These are phyloP conservation scores for Trichoderma endophyticum DNA, from an alignment of 2,329 filamentous ascomycete genomes.

Conservation along the genomic window DNA sequence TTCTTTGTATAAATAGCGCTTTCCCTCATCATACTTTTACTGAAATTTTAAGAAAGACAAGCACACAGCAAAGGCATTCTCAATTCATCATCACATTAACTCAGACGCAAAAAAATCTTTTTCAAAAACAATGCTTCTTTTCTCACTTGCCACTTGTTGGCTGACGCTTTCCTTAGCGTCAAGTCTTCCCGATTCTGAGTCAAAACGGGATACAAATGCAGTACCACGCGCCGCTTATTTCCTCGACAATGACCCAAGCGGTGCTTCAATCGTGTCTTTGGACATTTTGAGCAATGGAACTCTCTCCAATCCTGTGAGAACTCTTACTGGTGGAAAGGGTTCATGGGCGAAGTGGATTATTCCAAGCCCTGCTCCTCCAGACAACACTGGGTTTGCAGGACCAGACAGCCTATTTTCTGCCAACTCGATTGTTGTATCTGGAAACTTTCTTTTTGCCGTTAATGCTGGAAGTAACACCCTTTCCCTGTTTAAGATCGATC, in stretches of 20 bases:
- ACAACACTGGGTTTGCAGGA: background rate
- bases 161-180: background rate
- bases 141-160: background rate
- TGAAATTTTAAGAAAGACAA: background rate
- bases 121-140: background rate
- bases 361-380: background rate
- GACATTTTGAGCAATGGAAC: background rate
- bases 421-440: background rate
- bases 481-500: background rate
- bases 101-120: background rate
- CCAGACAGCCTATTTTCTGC: background rate
- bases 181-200: background rate
- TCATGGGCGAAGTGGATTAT: background rate
- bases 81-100: background rate
- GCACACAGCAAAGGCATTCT: background rate
- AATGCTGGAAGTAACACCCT: background rate
- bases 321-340: background rate
- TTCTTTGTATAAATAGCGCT: background rate
- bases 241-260: background rate
- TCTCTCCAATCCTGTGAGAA: background rate
- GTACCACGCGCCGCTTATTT: background rate
- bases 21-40: background rate
- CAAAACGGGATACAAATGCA: background rate
- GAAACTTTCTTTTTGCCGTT: background rate
- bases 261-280: background rate